These are phyloP conservation scores for Podosphaera fusca DNA, from an alignment of 2,329 filamentous ascomycete genomes.

Conservation along the genomic window DNA sequence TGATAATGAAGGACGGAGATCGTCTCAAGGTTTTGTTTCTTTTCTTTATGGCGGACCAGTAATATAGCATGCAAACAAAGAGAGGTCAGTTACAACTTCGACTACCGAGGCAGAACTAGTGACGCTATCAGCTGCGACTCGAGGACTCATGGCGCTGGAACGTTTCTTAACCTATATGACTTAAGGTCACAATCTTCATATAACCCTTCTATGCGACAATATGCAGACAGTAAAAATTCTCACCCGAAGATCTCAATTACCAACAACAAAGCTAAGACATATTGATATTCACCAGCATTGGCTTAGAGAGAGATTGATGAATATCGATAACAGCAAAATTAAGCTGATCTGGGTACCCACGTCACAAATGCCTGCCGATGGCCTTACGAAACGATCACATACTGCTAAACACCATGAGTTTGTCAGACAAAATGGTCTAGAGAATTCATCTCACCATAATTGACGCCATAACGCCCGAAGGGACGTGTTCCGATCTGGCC, in stretches of 20 bases:
- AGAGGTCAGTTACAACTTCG: neutral
- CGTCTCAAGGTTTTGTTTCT: no score
- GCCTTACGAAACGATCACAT: neutral
- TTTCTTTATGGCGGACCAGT: conserved; percentile 1
- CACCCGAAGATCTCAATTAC: neutral
- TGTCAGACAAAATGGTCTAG: neutral
- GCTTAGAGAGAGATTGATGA: neutral
- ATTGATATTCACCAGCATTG: conserved; percentile 1
- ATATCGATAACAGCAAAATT: neutral
- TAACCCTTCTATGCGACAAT: neutral
- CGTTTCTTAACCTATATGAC: neutral
- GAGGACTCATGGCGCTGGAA: neutral
- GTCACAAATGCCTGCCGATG: neutral
- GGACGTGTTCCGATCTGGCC: no score
- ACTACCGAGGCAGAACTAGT: neutral
- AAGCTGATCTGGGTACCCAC: neutral
- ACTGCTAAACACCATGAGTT: neutral
- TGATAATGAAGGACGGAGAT: neutral
- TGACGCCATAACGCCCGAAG: no score
- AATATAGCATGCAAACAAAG: neutral
- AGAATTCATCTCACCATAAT: neutral
- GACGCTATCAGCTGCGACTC: neutral
- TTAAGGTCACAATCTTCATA: neutral
- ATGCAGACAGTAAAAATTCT: neutral
- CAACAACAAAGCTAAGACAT: neutral